Evolutionary conservation across 108 stramenopile genomes (phyloP), one percentile per base, ranked within the genome.

Genomic region (Parietichytrium sp.): DNA sequence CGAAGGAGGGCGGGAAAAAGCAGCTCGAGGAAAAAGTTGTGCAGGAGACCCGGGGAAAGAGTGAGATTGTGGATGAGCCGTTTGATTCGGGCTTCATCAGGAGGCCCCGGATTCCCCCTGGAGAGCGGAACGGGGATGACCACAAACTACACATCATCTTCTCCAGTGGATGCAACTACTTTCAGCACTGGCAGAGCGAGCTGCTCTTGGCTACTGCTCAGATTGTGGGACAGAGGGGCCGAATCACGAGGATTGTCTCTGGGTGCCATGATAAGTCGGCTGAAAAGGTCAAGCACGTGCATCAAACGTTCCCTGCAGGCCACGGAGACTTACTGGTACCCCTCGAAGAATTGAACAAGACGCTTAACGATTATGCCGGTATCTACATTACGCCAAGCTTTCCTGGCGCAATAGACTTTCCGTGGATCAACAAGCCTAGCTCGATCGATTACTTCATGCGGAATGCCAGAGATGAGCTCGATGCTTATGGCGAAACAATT

Each of bases 341-440:
- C 33, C 36, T 72, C 38, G 29, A 13, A 33, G 42, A 72, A 42
- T 20, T 72, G 1, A 72, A 72, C 61, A 7, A 42, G 42, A 45
- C 61, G 13, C 23, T 72, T 3, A 72, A 72, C 33, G 61, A 72
- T 15, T 16, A 72, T 15, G 36, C 45, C 42, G 61, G 61, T 10
- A 33, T 72, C 61, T 72, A 72, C 33, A 25, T 72, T 7, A 72
- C 61, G 12, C 61, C 61, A 6, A 45, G 38, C 8, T 72, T 72
- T 27, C 38, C 36, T 6, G 61, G 61, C 20, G 61, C 61, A 25
- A 33, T 33, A 6, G 61, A 72, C 2, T 72, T 72, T 72, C 61
- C 61, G 33, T 72, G 61, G 61, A 72, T 72, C 42, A 72, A 72
- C 42, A 72, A 72, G 61, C 61, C 61, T 7, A 72, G 61, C 61